Base-by-base conservation (phyloP, 2,329 filamentous ascomycete genomes). In the Rhynchosporium agropyri region DNA sequence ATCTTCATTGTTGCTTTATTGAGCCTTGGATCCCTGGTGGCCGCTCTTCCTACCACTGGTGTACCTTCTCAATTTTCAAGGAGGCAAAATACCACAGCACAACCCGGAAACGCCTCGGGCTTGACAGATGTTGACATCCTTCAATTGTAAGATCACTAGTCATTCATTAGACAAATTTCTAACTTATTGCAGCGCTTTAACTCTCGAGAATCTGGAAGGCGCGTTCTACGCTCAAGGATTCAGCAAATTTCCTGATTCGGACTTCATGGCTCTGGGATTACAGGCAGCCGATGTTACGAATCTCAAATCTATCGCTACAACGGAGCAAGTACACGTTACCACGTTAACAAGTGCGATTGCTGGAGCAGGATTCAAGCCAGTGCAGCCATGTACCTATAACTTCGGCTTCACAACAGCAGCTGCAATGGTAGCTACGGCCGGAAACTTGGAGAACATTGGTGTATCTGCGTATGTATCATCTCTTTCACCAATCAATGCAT, bases 201-300 rank as follows among this genome's bases (percentile, higher is more conserved):
- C 51, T 42, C 20, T 54, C 2, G 51, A 54, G 33, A 54, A 54
- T 40, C 33, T 54, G 9, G 51, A 54, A 10, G 51, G 51, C 3
- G 51, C 51, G 13, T 54, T 54, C 51, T 54, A 54, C 28, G 51
- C 51, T 28, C 51, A 54, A 54, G 51, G 51, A 42, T 54, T 54
- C 33, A 54, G 51, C 51, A 54, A 54, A 42, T 54, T 54, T 12
- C 51, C 51, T 20, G 51, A 54, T 28, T 54, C 51, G n/a, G 51
- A 54, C 20, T 54, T 54, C 51, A 54, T 54, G 51, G 51, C 51
- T 4, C 40, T 54, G 10, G 51, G 51, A 7, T 29, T 54, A 6
- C 4, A 8, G 12, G n/a, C 51, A 15, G 36, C 51, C 20, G 51
- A 54, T 42, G 51, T 54, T n/a, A 54, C 51, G 6, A 54, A 54